Percentiles rank a stretch among this genome's conserved stretches.
phyloP scores from a whole-genome alignment of 768 basidiomycete species.

The Boletellus emodensis region DNA sequence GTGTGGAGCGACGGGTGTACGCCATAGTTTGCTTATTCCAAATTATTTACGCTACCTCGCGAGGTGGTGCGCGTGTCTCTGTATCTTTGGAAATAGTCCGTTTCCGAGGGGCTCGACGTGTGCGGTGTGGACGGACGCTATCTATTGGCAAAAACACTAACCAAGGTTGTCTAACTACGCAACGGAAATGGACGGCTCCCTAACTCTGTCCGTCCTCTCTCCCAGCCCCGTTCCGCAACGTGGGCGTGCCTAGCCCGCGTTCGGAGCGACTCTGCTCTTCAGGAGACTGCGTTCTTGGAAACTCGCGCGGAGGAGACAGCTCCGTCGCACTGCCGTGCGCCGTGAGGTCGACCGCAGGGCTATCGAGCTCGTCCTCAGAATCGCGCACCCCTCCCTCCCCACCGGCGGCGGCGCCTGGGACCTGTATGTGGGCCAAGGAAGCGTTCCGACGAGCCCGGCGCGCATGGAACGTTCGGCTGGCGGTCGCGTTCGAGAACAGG shows the following conservation, averaged over 20 bases:
- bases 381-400: slow-evolving; percentile 31
- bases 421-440: slow-evolving; percentile 21
- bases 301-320: slow-evolving; percentile 12
- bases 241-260: slow-evolving; percentile 62
- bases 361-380: slow-evolving; percentile 40
- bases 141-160: no score
- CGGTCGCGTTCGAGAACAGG: slow-evolving; percentile 88
- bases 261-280: slow-evolving; percentile 55
- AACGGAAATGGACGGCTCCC: neutral
- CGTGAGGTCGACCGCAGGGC: slow-evolving; percentile 45
- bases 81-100: neutral
- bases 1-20: neutral
- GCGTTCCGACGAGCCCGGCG: slow-evolving; percentile 56
- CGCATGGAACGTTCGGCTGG: slow-evolving; percentile 82
- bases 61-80: neutral
- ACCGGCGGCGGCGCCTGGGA: no score
- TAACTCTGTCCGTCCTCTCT: slow-evolving; percentile 20
- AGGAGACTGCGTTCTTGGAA: slow-evolving; percentile 22
- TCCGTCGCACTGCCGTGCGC: neutral
- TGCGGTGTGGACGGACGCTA: no score
- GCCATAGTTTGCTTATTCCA: neutral
- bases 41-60: neutral
- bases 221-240: slow-evolving; percentile 47
- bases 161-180: neutral
- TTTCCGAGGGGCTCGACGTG: no score